Percentiles rank a stretch among this genome's conserved stretches.
phyloP scores from a whole-genome alignment of 306 rosid genomes.

The Cicer bijugum region DNA sequence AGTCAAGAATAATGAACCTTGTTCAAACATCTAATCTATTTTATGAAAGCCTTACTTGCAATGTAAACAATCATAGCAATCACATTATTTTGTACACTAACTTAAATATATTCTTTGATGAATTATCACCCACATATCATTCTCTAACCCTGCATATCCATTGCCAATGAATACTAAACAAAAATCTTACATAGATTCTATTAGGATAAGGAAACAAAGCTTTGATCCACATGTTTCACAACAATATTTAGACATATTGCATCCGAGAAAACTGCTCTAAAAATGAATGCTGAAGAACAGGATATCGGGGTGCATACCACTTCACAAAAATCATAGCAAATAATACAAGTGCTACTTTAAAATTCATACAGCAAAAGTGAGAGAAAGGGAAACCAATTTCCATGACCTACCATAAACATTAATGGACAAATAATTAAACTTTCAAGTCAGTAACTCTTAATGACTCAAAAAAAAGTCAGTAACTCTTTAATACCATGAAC shows the following conservation, averaged over 20 bases:
- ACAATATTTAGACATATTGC: slow-evolving; percentile 24
- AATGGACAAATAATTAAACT: slow-evolving; percentile 18
- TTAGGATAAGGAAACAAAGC: neutral
- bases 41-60: too few relatives aligned
- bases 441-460: slow-evolving; percentile 1
- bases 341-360: slow-evolving; percentile 8
- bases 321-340: neutral
- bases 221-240: slow-evolving; percentile 16
- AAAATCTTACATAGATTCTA: neutral
- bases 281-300: neutral
- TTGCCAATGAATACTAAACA: too few relatives aligned
- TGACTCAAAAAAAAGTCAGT: neutral
- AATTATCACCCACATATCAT: too few relatives aligned
- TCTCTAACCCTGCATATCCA: too few relatives aligned
- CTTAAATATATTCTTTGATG: too few relatives aligned
- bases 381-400: slow-evolving; percentile 20
- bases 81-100: too few relatives aligned
- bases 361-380: neutral
- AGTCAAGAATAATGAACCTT: too few relatives aligned
- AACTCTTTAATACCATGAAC: neutral
- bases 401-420: neutral
- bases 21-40: too few relatives aligned
- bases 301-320: neutral
- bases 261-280: slow-evolving; percentile 28
- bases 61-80: too few relatives aligned